Evolutionary conservation across 2,329 filamentous ascomycete species (phyloP).

Genomic region (Tolypocladium paradoxum): DNA sequence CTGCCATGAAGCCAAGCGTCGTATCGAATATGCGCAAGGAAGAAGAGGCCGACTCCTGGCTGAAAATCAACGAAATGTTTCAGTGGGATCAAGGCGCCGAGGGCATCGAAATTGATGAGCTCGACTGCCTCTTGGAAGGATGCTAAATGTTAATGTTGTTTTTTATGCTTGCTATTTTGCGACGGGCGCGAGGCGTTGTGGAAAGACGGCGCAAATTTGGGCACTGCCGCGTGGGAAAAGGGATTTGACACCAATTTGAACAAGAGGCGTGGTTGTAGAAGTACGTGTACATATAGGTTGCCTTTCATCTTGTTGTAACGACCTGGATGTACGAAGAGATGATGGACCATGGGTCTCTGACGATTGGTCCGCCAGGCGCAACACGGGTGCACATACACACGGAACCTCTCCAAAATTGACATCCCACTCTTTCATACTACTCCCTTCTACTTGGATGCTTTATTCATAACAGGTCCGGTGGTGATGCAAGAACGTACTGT

Average conservation of each 20-base stretch:
- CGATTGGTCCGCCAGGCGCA: not conserved
- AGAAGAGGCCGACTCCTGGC: conserved; percentile 26
- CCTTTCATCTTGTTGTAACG: conserved; percentile 10
- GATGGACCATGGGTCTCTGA: not conserved
- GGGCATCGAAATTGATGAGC: conserved; percentile 82
- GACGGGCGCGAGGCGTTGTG: conserved; percentile 11
- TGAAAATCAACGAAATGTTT: conserved; percentile 29
- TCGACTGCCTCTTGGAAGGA: conserved; percentile 75
- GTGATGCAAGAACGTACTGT: not conserved
- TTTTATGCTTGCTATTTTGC: conserved; percentile 6
- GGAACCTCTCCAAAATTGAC: conserved; percentile 1
- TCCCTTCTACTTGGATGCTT: too few species aligned
- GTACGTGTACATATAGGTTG: conserved; percentile 20
- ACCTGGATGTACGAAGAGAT: conserved; percentile 9
- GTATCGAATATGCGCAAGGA: conserved; percentile 22
- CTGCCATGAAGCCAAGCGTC: conserved; percentile 34
- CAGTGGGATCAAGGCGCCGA: conserved; percentile 68
- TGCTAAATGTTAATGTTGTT: conserved; percentile 36
- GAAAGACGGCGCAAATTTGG: not conserved
- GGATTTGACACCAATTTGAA: not conserved
- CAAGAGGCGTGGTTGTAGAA: conserved; percentile 13
- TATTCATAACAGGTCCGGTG: not conserved
- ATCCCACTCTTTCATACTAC: conserved; percentile 6
- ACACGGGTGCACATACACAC: conserved; percentile 4
- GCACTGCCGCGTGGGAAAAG: not conserved